Base-by-base conservation (phyloP, 2,329 filamentous ascomycete species). In the Ceratocystiopsis brevicomis region DNA sequence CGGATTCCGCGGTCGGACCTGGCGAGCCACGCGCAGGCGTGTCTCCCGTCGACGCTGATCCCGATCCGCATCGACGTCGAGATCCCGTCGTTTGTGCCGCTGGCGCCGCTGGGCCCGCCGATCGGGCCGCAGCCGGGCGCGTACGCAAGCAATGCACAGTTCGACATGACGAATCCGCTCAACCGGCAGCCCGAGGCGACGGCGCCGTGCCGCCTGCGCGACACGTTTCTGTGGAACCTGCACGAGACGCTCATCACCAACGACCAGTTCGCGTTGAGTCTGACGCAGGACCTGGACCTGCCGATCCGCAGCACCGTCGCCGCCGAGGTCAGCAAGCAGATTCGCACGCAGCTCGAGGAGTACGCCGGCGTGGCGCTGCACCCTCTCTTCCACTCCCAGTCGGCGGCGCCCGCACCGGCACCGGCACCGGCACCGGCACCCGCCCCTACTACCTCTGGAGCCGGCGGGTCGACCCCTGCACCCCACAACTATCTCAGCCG, bases 141-240 rank as follows among this genome's bases (percentile, higher is more conserved):
- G 17, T 67, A 80, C 6, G 77, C 78, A 6, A 65, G 76, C 12
- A 68, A 72, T 47, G 74, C 77, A 45, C 66, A 62, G 32, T 71
- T 78, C 51, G 81, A 93, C 55, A 76, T 81, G 46, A 75, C 73
- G 6, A 66, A 83, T 41, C 78, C 84, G 14, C 77, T 86, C 44
- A 95, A 92, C 62, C 78, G 79, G 53, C 69, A 72, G 44, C 81
- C 81, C 44, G 88, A 95, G 48, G 62, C 74, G 48, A 86, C 86
- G 14, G 77, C 86, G 1, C 81, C 84, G 3, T 95, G 86, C 61
- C 76, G 90, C 49, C 68, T 98, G 45, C 86, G 92, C 54, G 90
- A 98, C 53, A 81, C 83, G n/a, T 96, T 98, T 54, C 64, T 95
- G 42, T 98, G 90, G 90, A 98, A 98, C 54, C 69, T 98, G 14